phyloP scores from a whole-genome alignment of 139 green algal genomes.

The Micractinium sp. region DNA sequence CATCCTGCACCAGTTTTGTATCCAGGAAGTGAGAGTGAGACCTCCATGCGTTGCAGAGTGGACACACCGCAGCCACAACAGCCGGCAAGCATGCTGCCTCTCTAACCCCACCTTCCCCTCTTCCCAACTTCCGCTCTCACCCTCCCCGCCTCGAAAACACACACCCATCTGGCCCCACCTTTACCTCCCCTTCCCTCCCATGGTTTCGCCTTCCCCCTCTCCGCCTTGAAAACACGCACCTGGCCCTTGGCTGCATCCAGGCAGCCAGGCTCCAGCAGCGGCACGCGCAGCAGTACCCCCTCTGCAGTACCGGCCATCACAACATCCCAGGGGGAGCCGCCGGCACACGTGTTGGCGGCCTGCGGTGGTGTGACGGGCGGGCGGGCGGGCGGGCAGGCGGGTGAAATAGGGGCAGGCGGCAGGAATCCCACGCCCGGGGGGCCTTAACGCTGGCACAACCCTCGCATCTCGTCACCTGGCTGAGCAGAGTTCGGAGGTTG shows the following conservation, averaged over 20 bases:
- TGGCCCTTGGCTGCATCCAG: conserved; percentile 43
- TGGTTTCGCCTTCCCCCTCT: not conserved
- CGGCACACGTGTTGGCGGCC: conserved; percentile 10
- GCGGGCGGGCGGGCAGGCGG: not conserved
- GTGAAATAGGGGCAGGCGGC: not conserved
- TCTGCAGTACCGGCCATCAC: conserved; percentile 74
- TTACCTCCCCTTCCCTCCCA: not conserved
- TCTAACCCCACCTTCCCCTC: not conserved
- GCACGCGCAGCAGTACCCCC: conserved; percentile 75
- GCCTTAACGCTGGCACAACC: not conserved
- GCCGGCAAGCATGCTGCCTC: not conserved
- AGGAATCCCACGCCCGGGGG: no score
- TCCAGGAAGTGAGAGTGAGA: not conserved
- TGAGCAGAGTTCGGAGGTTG: no score
- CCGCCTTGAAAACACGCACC: conserved; percentile 11
- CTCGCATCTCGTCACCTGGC: no score
- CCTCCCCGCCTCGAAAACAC: no score
- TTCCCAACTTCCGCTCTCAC: no score
- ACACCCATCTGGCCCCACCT: not conserved
- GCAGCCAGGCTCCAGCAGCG: conserved; percentile 63
- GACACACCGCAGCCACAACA: not conserved
- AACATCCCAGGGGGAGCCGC: conserved; percentile 77
- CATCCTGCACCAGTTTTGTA: no score
- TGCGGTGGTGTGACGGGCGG: not conserved
- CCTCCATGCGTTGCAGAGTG: not conserved